phyloP scores from a whole-genome alignment of 768 basidiomycete species.

The Tricholoma matsutake region DNA sequence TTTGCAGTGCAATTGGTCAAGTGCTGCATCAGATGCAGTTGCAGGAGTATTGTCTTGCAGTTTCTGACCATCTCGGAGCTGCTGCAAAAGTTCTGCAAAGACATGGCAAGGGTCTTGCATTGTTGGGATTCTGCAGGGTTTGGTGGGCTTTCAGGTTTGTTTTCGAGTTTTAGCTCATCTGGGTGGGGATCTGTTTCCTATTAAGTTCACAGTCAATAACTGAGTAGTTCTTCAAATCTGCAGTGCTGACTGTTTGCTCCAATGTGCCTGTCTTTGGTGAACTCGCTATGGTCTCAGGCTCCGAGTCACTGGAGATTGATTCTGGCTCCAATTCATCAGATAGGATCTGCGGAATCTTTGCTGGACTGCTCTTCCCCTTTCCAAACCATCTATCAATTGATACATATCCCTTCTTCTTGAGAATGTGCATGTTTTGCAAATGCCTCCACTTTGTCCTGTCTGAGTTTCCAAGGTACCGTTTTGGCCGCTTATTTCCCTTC shows the following conservation, averaged over 20 bases:
- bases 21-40: no score
- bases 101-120: no score
- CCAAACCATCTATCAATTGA: neutral
- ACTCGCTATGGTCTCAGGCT: neutral
- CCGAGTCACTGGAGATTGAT: neutral
- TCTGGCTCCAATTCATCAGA: neutral
- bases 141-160: neutral
- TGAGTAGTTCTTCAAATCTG: neutral
- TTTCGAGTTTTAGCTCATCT: neutral
- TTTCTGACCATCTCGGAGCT: no score
- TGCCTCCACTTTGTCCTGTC: neutral
- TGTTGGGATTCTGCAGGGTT: neutral
- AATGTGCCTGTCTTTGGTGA: neutral
- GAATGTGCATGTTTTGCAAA: neutral
- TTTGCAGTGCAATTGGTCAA: no score
- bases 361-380: neutral
- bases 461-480: no score
- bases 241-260: neutral
- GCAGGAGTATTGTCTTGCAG: no score
- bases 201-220: neutral
- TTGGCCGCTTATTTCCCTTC: neutral
- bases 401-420: neutral
- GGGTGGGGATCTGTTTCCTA: neutral
- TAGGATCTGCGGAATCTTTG: neutral
- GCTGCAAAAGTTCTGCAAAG: no score